Evolutionary conservation across 768 basidiomycete genomes (phyloP).

Genomic region (Pleurotus eryngii): DNA sequence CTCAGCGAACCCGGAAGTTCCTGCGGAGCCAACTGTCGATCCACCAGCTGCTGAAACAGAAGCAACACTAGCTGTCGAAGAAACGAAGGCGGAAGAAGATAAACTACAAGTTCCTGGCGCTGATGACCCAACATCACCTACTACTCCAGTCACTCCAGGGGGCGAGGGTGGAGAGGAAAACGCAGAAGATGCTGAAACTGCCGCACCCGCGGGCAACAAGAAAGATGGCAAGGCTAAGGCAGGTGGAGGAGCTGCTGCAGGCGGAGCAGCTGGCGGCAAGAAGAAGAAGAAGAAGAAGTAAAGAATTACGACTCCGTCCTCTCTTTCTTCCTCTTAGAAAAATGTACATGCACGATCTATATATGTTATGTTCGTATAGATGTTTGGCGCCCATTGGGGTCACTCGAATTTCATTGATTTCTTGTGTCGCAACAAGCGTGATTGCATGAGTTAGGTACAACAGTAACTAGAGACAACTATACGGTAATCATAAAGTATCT

Average conservation of each 20-base stretch:
- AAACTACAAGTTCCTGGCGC: conserved; percentile 3
- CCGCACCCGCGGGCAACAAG: neutral
- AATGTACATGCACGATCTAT: no score
- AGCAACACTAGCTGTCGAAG: neutral
- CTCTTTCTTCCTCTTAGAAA: no score
- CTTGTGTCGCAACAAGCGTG: no score
- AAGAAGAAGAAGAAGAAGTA: neutral
- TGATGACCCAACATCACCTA: neutral
- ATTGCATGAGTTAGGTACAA: no score
- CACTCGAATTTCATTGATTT: no score
- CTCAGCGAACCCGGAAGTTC: neutral
- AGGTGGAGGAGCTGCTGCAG: neutral
- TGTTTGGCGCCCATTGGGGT: no score
- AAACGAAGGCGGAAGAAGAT: neutral
- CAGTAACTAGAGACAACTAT: no score
- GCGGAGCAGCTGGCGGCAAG: neutral
- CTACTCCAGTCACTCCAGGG: neutral
- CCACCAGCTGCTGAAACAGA: neutral
- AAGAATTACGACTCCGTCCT: no score
- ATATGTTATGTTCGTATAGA: no score
- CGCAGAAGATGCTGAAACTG: neutral
- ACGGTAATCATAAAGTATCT: no score
- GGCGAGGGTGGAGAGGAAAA: neutral
- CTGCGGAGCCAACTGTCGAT: neutral
- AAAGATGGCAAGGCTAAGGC: neutral